Percentiles rank a stretch among this genome's conserved stretches.
Evolutionary conservation across 352 stramenopile genomes (phyloP).

Genomic region (Halophytophthora batemanensis): DNA sequence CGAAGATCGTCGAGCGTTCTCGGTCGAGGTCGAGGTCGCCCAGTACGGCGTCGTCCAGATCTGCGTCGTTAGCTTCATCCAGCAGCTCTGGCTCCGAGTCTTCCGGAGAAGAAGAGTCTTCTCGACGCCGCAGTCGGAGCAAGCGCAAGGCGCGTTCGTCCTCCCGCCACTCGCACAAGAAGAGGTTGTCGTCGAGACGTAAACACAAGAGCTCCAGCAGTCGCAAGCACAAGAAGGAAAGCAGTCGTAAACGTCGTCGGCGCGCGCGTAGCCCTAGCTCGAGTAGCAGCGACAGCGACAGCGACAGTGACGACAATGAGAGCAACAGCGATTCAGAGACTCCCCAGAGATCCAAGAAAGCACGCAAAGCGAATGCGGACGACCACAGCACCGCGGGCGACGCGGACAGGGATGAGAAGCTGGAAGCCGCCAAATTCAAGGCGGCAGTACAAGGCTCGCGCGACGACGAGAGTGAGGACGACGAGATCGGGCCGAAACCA

Average conservation of each 20-base stretch:
- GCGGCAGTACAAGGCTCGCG: slow-evolving; percentile 70
- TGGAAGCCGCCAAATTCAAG: slow-evolving; percentile 89
- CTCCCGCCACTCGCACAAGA: slow-evolving; percentile 33
- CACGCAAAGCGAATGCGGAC: slow-evolving; percentile 11
- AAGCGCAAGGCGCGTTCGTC: slow-evolving; percentile 31
- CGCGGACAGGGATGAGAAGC: slow-evolving; percentile 54
- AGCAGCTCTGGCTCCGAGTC: slow-evolving; percentile 15
- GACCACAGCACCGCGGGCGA: slow-evolving; percentile 7
- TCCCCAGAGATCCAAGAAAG: slow-evolving; percentile 17
- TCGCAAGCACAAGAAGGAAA: slow-evolving; percentile 34
- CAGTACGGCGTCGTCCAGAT: slow-evolving; percentile 34
- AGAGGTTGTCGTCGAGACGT: too few relatives aligned
- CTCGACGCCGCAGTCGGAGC: slow-evolving; percentile 32
- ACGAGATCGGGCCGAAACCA: slow-evolving; percentile 86
- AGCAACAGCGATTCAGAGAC: slow-evolving; percentile 24
- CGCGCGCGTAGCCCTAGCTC: slow-evolving; percentile 21
- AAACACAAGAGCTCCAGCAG: slow-evolving; percentile 33
- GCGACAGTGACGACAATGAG: slow-evolving; percentile 16
- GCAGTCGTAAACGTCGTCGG: slow-evolving; percentile 21
- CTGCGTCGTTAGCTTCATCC: too few relatives aligned
- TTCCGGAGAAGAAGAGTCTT: slow-evolving; percentile 27
- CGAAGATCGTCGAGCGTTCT: slow-evolving; percentile 17
- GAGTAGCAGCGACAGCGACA: too few relatives aligned
- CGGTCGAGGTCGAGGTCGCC: slow-evolving; percentile 32
- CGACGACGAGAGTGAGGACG: slow-evolving; percentile 70